A percentile compares a stretch with the other conserved stretches of the same genome.
These are phyloP conservation scores for Cercospora janseana DNA, from an alignment of 2,329 filamentous ascomycete species.

Conservation along the genomic window DNA sequence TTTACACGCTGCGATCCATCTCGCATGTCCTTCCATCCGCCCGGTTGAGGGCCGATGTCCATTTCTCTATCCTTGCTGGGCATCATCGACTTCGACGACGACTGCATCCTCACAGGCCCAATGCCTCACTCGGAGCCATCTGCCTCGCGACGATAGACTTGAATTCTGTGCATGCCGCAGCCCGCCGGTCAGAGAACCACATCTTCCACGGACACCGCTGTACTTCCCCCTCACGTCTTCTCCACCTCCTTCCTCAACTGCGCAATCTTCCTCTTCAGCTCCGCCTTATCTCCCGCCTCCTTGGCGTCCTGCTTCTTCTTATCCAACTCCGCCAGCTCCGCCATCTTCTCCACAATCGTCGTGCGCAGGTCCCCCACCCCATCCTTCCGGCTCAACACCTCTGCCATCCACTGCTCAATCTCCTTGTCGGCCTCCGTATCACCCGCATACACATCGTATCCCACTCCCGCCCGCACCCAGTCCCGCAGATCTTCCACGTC, in stretches of 20 bases:
- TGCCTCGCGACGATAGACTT: too few species aligned
- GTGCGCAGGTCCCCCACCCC: constrained; percentile 36
- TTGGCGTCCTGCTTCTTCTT: constrained; percentile 22
- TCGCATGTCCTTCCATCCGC: neutral
- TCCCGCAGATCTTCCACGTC: constrained; percentile 54
- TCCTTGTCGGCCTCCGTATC: constrained; percentile 53
- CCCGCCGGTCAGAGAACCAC: too few species aligned
- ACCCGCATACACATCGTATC: constrained; percentile 58
- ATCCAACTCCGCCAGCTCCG: constrained; percentile 33
- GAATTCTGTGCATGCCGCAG: too few species aligned
- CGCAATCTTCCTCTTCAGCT: constrained; percentile 31
- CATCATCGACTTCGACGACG: neutral
- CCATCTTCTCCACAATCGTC: constrained; percentile 33
- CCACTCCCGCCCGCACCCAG: constrained; percentile 58
- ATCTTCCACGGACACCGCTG: too few species aligned
- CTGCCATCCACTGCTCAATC: constrained; percentile 54
- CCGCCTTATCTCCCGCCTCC: constrained; percentile 6
- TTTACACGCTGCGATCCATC: neutral
- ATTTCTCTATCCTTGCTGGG: neutral
- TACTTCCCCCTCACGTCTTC: constrained; percentile 3
- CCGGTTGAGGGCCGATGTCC: neutral
- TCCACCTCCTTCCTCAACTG: constrained; percentile 31
- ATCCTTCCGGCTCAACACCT: constrained; percentile 50
- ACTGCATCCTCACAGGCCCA: neutral
- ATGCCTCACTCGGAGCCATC: neutral